phyloP scores from a whole-genome alignment of 23 red algal genomes.

The Agarophyton chilense region DNA sequence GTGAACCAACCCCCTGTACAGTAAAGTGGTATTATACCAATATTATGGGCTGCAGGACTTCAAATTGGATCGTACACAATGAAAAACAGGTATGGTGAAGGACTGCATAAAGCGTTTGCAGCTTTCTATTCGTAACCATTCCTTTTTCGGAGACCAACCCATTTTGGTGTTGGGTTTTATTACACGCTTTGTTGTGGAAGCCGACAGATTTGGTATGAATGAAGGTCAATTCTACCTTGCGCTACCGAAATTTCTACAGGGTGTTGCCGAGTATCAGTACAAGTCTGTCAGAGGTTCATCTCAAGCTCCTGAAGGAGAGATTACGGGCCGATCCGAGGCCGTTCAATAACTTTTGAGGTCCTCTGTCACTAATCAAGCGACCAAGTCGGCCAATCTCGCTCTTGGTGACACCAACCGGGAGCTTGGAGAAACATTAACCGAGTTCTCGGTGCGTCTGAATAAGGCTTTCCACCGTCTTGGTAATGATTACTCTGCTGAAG shows the following conservation, averaged over 20 bases:
- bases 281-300: background rate
- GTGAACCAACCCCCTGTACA: no score
- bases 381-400: background rate
- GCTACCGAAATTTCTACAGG: background rate
- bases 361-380: constrained; percentile 1
- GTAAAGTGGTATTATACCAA: background rate
- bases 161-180: constrained; percentile 32
- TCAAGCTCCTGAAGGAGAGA: background rate
- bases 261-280: background rate
- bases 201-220: background rate
- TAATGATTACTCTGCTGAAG: constrained; percentile 11
- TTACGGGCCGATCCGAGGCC: constrained; percentile 2
- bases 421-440: background rate
- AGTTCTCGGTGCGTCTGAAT: background rate
- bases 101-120: constrained; percentile 8
- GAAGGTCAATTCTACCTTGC: constrained; percentile 18
- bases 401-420: constrained; percentile 3
- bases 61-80: background rate
- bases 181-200: background rate
- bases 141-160: constrained; percentile 13
- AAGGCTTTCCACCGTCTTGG: constrained; percentile 32
- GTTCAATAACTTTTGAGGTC: constrained; percentile 9
- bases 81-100: background rate
- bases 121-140: background rate
- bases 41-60: background rate